Evolutionary conservation across 805 yeast species (phyloP).

Genomic region (Helenozyma rhizophorensis): DNA sequence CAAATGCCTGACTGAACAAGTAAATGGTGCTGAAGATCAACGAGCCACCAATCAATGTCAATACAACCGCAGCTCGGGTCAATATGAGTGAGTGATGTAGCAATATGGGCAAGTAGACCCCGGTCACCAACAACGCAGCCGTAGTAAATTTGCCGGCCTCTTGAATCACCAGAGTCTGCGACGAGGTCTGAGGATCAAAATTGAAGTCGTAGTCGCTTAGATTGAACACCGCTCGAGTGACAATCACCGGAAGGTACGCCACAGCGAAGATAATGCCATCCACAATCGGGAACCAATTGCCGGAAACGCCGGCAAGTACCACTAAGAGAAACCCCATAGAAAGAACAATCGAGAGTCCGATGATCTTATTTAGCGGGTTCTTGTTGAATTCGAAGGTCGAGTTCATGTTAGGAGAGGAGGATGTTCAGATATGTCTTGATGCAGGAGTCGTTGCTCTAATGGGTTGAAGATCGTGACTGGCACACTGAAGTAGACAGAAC

Average conservation of each 20-base stretch:
- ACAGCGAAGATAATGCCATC: conserved; percentile 45
- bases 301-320: conserved; percentile 79
- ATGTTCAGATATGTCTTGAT: too few relatives aligned
- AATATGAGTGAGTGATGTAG: conserved; percentile 73
- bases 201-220: conserved; percentile 41
- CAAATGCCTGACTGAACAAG: conserved; percentile 76
- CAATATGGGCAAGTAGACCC: conserved; percentile 66
- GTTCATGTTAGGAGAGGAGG: too few relatives aligned
- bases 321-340: conserved; percentile 89
- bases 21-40: conserved; percentile 81
- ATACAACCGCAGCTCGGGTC: conserved; percentile 61
- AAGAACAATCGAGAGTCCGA: conserved; percentile 68
- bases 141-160: conserved; percentile 80
- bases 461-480: too few relatives aligned
- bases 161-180: conserved; percentile 34
- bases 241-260: conserved; percentile 36
- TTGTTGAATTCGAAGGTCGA: conserved; percentile 11
- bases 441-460: too few relatives aligned
- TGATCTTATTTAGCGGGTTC: conserved; percentile 72
- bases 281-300: conserved; percentile 87
- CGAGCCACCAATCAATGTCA: conserved; percentile 82
- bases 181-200: conserved; percentile 29
- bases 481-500: too few relatives aligned
- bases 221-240: conserved; percentile 27
- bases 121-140: conserved; percentile 72